Percentiles rank a stretch among this genome's conserved stretches.
Conservation (phyloP, 768 basidiomycete species). For the Lactarius pseudohatsudake region DNA sequence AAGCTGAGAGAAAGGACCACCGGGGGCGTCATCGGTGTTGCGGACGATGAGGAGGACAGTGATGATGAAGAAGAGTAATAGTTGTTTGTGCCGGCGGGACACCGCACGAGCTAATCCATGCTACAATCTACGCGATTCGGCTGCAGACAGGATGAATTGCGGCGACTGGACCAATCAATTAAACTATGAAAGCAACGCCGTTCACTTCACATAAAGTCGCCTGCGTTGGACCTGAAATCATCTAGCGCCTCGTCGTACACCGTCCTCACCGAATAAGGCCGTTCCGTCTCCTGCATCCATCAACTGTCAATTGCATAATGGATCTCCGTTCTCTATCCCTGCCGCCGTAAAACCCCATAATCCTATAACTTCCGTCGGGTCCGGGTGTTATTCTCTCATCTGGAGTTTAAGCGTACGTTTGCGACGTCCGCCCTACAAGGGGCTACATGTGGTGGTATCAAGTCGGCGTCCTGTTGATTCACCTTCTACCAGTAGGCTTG, state of each 20-base stretch:
- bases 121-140: conserved; percentile 23
- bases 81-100: conserved; percentile 5
- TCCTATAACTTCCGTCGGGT: too few species aligned
- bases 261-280: too few species aligned
- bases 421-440: too few species aligned
- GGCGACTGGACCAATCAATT: conserved; percentile 17
- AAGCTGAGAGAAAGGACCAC: conserved; percentile 61
- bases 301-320: too few species aligned
- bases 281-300: too few species aligned
- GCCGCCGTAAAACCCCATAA: too few species aligned
- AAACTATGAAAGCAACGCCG: conserved; percentile 26
- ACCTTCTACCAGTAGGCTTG: too few species aligned
- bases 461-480: too few species aligned
- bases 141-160: conserved; percentile 15
- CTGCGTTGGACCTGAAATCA: conserved; percentile 71
- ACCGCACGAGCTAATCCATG: not conserved
- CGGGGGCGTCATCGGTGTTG: conserved; percentile 69
- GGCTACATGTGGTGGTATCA: too few species aligned
- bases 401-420: too few species aligned
- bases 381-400: too few species aligned
- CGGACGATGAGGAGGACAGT: conserved; percentile 66
- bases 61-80: conserved; percentile 45
- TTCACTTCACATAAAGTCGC: conserved; percentile 83
- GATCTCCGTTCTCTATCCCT: too few species aligned
- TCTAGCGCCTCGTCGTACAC: conserved; percentile 40